Conservation (phyloP, 805 yeast species). For the Yarrowia sp. region DNA sequence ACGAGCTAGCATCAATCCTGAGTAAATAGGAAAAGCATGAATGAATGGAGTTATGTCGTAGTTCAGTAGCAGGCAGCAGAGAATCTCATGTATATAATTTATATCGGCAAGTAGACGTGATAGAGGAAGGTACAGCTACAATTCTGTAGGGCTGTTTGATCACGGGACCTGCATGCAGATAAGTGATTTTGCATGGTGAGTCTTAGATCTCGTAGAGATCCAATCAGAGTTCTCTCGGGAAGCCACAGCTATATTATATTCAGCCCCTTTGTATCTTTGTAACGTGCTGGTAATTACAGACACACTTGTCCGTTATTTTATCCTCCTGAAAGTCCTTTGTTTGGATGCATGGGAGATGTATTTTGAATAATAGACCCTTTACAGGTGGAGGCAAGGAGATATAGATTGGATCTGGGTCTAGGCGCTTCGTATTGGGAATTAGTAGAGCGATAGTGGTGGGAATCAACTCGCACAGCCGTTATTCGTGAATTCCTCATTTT, state of each 20-base stretch:
- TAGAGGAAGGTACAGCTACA: neutral
- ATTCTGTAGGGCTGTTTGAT: neutral
- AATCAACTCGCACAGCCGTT: too few relatives aligned
- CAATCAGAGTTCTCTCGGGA: neutral
- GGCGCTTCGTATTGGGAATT: too few relatives aligned
- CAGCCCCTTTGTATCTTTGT: neutral
- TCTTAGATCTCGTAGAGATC: neutral
- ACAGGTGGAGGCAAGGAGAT: too few relatives aligned
- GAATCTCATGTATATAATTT: too few relatives aligned
- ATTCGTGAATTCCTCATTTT: too few relatives aligned
- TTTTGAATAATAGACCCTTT: neutral
- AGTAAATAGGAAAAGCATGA: constrained; percentile 19
- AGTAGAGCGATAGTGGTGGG: too few relatives aligned
- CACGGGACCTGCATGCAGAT: constrained; percentile 4
- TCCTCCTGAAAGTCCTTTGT: constrained; percentile 12
- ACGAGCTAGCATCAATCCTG: constrained; percentile 25
- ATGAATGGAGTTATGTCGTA: neutral
- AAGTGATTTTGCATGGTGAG: too few relatives aligned
- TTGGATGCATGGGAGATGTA: constrained; percentile 1
- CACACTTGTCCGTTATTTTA: neutral
- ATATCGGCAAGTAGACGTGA: neutral
- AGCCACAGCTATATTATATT: neutral
- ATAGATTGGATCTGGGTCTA: too few relatives aligned
- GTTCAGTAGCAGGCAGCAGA: too few relatives aligned
- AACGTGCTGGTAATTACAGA: too few relatives aligned